phyloP scores from a whole-genome alignment of 78 protist species.

The Corallochytrium limacisporum region DNA sequence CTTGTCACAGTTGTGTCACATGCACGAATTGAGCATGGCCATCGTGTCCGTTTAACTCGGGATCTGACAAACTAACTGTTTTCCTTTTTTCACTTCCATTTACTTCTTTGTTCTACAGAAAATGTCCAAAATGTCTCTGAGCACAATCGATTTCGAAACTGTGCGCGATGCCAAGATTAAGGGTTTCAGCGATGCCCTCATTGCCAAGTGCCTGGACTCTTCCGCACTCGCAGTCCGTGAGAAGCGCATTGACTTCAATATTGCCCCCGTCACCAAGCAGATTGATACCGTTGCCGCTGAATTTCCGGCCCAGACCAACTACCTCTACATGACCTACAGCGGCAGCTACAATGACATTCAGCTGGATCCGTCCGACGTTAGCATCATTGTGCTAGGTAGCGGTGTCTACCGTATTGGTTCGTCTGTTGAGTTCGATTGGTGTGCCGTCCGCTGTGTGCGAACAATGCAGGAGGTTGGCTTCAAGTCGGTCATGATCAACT shows the following conservation, averaged over 20 bases:
- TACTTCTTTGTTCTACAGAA: no score
- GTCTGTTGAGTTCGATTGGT: conserved; percentile 66
- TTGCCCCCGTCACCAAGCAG: conserved; percentile 81
- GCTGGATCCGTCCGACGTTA: conserved; percentile 27
- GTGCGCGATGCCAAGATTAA: conserved; percentile 51
- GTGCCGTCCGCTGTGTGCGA: conserved; percentile 61
- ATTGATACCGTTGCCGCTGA: conserved; percentile 93
- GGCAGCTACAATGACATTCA: conserved; percentile 60
- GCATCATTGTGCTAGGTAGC: conserved; percentile 65
- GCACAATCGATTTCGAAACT: no score
- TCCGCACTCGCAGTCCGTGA: conserved; percentile 53
- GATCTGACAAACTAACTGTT: no score
- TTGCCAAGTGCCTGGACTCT: conserved; percentile 30
- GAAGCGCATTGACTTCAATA: conserved; percentile 17
- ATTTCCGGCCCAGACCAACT: conserved; percentile 86
- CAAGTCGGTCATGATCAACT: conserved; percentile 85
- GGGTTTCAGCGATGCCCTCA: conserved; percentile 75
- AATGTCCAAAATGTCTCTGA: no score
- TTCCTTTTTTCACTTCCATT: not conserved
- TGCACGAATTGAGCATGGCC: no score
- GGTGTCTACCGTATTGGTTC: conserved; percentile 89
- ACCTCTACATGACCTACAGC: conserved; percentile 85
- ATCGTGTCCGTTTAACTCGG: no score
- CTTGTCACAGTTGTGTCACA: no score
- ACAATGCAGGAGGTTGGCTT: conserved; percentile 62